Evolutionary conservation across 2,329 filamentous ascomycete genomes (phyloP).

Genomic region (Sarocladium strictum): DNA sequence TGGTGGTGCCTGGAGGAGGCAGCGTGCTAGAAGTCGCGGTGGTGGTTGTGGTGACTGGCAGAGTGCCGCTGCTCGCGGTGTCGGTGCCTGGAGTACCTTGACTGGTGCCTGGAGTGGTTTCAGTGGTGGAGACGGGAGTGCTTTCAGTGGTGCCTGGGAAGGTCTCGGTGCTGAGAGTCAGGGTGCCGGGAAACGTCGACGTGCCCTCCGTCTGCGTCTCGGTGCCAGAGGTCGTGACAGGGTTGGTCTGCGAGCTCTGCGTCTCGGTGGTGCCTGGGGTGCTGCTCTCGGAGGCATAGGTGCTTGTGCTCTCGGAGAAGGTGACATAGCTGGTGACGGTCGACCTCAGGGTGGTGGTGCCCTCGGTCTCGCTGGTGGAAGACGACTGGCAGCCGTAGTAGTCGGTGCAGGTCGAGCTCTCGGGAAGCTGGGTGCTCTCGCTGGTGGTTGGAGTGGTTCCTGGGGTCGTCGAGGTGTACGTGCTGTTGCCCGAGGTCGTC

Average conservation of each 20-base stretch:
- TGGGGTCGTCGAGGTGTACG: background rate
- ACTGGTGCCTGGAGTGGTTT: too few relatives aligned
- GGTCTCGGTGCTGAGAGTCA: background rate
- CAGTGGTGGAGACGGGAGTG: too few relatives aligned
- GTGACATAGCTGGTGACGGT: slow-evolving; percentile 4
- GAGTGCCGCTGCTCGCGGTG: too few relatives aligned
- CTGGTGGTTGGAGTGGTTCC: background rate
- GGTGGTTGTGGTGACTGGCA: too few relatives aligned
- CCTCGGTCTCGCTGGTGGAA: background rate
- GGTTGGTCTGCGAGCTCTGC: background rate
- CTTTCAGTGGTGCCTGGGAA: too few relatives aligned
- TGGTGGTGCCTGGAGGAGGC: background rate
- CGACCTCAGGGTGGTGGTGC: slow-evolving; percentile 1
- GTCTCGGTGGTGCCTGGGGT: slow-evolving; percentile 3
- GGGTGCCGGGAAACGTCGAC: background rate
- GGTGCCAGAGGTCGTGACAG: background rate
- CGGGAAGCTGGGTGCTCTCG: background rate
- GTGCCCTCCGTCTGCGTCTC: background rate
- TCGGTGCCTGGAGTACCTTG: too few relatives aligned
- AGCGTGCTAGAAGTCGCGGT: too few relatives aligned
- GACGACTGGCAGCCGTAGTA: slow-evolving; percentile 2
- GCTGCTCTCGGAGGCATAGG: background rate
- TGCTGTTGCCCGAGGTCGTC: slow-evolving; percentile 1
- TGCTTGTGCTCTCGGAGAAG: slow-evolving; percentile 5
- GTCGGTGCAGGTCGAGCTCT: slow-evolving; percentile 6